Conservation (phyloP, 2,329 filamentous ascomycete species). For the Rhytidhysteron rufulum region DNA sequence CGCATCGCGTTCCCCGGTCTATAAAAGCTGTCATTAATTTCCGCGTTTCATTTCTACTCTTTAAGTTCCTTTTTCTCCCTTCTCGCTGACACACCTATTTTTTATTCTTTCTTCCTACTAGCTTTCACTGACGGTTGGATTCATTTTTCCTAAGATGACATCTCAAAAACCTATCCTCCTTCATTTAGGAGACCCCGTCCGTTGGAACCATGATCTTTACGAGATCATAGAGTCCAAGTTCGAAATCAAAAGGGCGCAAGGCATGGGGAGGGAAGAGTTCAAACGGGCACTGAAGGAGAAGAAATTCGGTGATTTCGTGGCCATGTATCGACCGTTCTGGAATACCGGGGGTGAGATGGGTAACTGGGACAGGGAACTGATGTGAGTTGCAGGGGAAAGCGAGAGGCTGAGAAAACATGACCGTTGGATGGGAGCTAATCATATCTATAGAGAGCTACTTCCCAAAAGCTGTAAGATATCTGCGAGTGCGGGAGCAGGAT, state of each 20-base stretch:
- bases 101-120: too few relatives aligned
- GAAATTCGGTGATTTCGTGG: conserved; percentile 42
- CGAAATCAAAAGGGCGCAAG: conserved; percentile 37
- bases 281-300: conserved; percentile 34
- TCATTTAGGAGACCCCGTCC: conserved; percentile 43
- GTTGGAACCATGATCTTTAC: conserved; percentile 44
- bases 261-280: conserved; percentile 37
- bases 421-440: background rate
- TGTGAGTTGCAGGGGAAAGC: conserved; percentile 26
- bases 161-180: conserved; percentile 36
- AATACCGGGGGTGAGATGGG: conserved; percentile 64
- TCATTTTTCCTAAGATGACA: background rate
- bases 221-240: conserved; percentile 32
- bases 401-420: background rate
- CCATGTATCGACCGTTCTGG: conserved; percentile 59
- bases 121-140: too few relatives aligned
- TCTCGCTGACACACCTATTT: too few relatives aligned
- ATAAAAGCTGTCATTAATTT: too few relatives aligned
- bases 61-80: too few relatives aligned
- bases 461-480: conserved; percentile 54
- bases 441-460: conserved; percentile 39
- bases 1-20: too few relatives aligned
- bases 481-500: conserved; percentile 59
- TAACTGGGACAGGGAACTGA: conserved; percentile 58
- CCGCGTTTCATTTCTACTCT: too few relatives aligned